Percentiles rank a stretch among this genome's conserved stretches.
These are phyloP conservation scores for Cicer pinnatifidum DNA, from an alignment of 306 rosid genomes.

Conservation along the genomic window DNA sequence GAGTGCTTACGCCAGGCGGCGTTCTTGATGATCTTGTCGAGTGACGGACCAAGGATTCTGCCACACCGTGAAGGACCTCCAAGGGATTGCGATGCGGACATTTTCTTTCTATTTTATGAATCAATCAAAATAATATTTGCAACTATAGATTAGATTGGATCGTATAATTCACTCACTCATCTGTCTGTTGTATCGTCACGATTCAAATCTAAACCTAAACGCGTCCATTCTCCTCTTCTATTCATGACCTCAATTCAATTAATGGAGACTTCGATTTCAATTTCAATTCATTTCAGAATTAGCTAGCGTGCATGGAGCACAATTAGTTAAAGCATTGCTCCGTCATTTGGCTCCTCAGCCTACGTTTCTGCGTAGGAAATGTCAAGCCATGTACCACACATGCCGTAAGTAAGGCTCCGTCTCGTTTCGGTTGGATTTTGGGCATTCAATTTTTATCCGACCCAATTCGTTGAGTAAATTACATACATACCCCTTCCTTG, in stretches of 20 bases:
- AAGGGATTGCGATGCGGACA: constrained; percentile 91
- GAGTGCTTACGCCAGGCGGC: constrained; percentile 99
- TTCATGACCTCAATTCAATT: not conserved
- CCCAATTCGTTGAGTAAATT: too few species aligned
- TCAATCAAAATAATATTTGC: too few species aligned
- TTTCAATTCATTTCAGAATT: not conserved
- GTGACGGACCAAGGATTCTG: constrained; percentile 83
- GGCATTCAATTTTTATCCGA: too few species aligned
- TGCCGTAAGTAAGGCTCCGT: too few species aligned
- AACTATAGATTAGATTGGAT: constrained; percentile 33
- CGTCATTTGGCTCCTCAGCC: not conserved
- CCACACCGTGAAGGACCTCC: constrained; percentile 93
- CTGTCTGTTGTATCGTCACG: too few species aligned
- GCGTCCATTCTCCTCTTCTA: not conserved
- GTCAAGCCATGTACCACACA: not conserved
- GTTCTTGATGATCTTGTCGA: constrained; percentile 92
- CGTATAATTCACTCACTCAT: not conserved
- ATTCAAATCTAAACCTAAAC: not conserved
- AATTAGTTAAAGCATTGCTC: not conserved
- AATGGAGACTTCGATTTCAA: too few species aligned
- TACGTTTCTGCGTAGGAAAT: constrained; percentile 1
- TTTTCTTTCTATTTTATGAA: constrained; percentile 39
- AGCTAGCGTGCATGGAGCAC: not conserved
- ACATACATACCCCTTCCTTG: too few species aligned
- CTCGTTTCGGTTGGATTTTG: too few species aligned